Evolutionary conservation across 208 protist genomes (phyloP), one percentile per base, ranked within the genome.

Genomic region (Phytomonas sp.): DNA sequence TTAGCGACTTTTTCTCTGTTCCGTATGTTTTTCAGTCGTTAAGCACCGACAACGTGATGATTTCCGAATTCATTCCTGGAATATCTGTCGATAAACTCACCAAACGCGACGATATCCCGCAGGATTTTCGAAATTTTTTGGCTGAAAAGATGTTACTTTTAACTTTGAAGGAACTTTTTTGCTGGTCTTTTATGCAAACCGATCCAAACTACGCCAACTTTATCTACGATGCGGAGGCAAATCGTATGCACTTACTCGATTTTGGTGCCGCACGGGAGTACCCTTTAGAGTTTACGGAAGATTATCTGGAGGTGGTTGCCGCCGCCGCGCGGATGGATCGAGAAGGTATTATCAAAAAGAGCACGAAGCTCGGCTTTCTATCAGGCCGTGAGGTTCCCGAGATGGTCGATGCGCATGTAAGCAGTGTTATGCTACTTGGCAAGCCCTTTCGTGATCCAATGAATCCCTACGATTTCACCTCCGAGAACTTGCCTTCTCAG

Each of bases 171-270:
- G 97, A 99, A 71, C 73, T 99, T 8, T 99, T 99, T 71, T 67
- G 86, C 59, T 99, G 94, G 82, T 70, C 74, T n/a, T 97, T 97
- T 68, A 98, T 99, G 97, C 97, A 99, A 77, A 98, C 95, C 0
- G 97, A 99, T 70, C 97, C 97, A 16, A 98, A 98, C 82, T 99
- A 90, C 74, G 81, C 92, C 29, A 99, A 99, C 75, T 99, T 98
- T 76, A 69, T 99, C 26, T 98, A 96, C 66, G 89, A 97, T 63
- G 73, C 76, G 8, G 75, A 89, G 5, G 87, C 75, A 0, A 65
- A 89, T 11, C 68, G 65, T 49, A 73, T 97, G 31, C 68, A 91
- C 60, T 70, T 97, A 63, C 77, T 97, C 7, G 97, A 99, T 81
- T 99, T 99, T 82, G 97, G 97, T 34, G 97, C 97, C 4, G 87